These are phyloP conservation scores for Crepidotus variabilis DNA, from an alignment of 768 basidiomycete species.

Conservation along the genomic window DNA sequence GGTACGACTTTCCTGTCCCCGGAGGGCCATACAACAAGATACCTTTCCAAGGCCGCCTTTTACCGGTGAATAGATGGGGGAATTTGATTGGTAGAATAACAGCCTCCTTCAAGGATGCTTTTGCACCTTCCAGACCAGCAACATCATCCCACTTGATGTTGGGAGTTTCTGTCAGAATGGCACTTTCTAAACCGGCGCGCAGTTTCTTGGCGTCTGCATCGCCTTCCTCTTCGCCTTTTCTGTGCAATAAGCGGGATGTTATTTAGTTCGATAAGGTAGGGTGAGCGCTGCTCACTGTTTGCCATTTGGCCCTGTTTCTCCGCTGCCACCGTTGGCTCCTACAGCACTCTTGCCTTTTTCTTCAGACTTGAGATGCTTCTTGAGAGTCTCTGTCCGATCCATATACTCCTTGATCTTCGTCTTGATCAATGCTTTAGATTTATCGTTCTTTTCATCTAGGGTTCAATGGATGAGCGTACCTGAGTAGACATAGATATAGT, in stretches of 20 bases:
- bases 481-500: background rate
- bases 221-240: conserved; percentile 57
- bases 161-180: conserved; percentile 90
- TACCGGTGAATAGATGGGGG: conserved; percentile 97
- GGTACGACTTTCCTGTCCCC: conserved; percentile 94
- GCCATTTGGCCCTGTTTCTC: conserved; percentile 33
- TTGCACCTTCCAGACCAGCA: conserved; percentile 92
- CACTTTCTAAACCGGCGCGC: conserved; percentile 81
- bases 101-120: conserved; percentile 95
- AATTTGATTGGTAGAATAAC: conserved; percentile 99
- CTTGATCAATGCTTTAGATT: conserved; percentile 6
- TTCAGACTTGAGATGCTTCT: conserved; percentile 59
- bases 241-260: conserved; percentile 10
- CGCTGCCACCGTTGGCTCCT: conserved; percentile 44
- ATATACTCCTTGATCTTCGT: conserved; percentile 11
- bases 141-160: conserved; percentile 99
- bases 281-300: conserved; percentile 38
- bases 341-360: conserved; percentile 51
- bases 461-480: conserved; percentile 1
- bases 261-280: background rate
- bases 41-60: conserved; percentile 95
- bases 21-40: conserved; percentile 97
- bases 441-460: conserved; percentile 20
- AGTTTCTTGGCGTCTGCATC: conserved; percentile 97
- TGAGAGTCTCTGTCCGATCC: conserved; percentile 9